Evolutionary conservation across 148 eudicot genomes (phyloP).

Genomic region (Rhododendron molle): DNA sequence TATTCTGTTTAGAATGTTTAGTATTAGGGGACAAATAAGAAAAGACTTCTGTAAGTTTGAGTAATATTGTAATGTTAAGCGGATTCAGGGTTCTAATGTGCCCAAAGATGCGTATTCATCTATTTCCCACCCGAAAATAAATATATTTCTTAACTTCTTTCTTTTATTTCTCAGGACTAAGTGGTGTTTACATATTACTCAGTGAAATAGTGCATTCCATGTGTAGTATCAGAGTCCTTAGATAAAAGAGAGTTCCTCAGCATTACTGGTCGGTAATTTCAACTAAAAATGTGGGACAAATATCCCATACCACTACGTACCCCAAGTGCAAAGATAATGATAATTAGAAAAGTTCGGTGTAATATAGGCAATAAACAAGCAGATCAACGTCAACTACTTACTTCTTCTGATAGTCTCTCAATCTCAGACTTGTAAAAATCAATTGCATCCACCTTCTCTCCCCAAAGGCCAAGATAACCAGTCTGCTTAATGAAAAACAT

Average conservation of each 20-base stretch:
- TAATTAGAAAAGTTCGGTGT: neutral
- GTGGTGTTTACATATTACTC: neutral
- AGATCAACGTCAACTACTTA: slow-evolving; percentile 22
- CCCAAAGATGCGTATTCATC: neutral
- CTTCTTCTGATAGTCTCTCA: slow-evolving; percentile 45
- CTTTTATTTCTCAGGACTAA: neutral
- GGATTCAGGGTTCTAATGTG: neutral
- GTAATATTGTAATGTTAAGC: neutral
- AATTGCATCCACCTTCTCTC: slow-evolving; percentile 53
- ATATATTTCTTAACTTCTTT: neutral
- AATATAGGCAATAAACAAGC: neutral
- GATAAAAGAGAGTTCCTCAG: too few relatives aligned
- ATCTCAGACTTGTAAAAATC: slow-evolving; percentile 44
- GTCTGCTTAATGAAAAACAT: slow-evolving; percentile 36
- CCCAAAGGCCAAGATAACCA: slow-evolving; percentile 62
- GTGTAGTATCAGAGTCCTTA: neutral
- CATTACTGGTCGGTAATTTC: neutral
- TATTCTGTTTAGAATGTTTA: neutral
- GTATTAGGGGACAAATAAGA: neutral
- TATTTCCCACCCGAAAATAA: neutral
- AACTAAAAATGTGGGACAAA: neutral
- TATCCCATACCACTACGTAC: neutral
- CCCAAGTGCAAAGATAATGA: neutral
- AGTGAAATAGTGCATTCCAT: neutral
- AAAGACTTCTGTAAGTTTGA: neutral